Conservation (phyloP, 768 basidiomycete genomes). For the Cyclocybe cylindracea region DNA sequence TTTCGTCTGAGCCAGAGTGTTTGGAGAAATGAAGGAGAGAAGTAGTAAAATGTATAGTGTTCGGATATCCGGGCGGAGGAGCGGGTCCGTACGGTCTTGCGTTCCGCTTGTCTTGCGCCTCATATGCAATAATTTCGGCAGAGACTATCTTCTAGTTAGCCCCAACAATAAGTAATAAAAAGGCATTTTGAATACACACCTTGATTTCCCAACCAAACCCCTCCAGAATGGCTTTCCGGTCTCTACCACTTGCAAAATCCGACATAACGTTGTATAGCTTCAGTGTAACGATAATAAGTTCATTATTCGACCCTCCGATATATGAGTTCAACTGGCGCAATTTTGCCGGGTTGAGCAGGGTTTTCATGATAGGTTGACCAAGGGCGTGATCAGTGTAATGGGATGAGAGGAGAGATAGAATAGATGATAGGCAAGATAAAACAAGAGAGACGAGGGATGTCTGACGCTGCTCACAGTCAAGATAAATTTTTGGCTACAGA, state of each 20-base stretch:
- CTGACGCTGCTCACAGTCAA: slow-evolving; percentile 35
- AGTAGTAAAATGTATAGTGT: slow-evolving; percentile 74
- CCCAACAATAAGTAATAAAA: slow-evolving; percentile 3
- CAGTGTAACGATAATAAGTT: slow-evolving; percentile 65
- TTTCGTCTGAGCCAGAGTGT: slow-evolving; percentile 54
- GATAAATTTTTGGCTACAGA: neutral
- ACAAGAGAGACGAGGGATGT: slow-evolving; percentile 42
- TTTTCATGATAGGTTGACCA: slow-evolving; percentile 65
- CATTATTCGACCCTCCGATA: slow-evolving; percentile 61
- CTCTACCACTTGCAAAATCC: slow-evolving; percentile 63
- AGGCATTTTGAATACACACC: slow-evolving; percentile 33
- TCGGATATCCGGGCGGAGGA: slow-evolving; percentile 68
- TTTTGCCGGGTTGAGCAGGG: slow-evolving; percentile 55
- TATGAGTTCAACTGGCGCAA: slow-evolving; percentile 61
- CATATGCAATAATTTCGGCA: slow-evolving; percentile 71
- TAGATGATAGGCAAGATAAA: slow-evolving; percentile 53
- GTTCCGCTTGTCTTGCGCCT: slow-evolving; percentile 56
- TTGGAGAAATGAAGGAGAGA: slow-evolving; percentile 64
- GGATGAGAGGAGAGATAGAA: slow-evolving; percentile 63
- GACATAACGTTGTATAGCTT: slow-evolving; percentile 66
- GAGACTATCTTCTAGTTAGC: slow-evolving; percentile 38
- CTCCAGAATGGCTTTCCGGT: slow-evolving; percentile 63
- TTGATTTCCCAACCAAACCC: slow-evolving; percentile 80
- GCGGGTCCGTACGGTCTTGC: slow-evolving; percentile 31
- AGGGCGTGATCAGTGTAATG: slow-evolving; percentile 70